Evolutionary conservation across 2,329 filamentous ascomycete species (phyloP).

Genomic region (Rutstroemia sp.): DNA sequence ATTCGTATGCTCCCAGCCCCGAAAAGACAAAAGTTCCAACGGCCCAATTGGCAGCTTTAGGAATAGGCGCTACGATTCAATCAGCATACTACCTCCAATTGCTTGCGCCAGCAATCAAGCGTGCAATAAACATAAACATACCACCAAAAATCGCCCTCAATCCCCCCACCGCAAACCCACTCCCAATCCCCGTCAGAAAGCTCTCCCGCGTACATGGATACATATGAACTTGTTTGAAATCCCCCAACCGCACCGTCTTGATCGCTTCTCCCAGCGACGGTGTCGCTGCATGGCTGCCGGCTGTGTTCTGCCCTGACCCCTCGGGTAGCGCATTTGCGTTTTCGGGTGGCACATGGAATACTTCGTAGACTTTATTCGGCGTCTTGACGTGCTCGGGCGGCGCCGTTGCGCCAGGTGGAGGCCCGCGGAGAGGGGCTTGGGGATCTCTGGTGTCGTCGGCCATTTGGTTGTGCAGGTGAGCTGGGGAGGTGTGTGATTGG

Average conservation of each 20-base stretch:
- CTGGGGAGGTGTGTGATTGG: neutral
- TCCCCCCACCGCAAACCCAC: slow-evolving; percentile 69
- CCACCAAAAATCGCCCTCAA: slow-evolving; percentile 68
- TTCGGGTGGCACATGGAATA: slow-evolving; percentile 29
- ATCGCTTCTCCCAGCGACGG: slow-evolving; percentile 55
- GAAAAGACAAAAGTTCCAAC: slow-evolving; percentile 67
- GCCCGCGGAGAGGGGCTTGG: slow-evolving; percentile 21
- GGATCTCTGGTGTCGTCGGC: slow-evolving; percentile 31
- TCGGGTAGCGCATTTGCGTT: slow-evolving; percentile 28
- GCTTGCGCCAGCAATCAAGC: neutral
- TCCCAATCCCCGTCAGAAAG: slow-evolving; percentile 73
- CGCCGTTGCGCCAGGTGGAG: slow-evolving; percentile 31
- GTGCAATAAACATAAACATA: slow-evolving; percentile 33
- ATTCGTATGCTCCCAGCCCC: slow-evolving; percentile 72
- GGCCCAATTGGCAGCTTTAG: slow-evolving; percentile 74
- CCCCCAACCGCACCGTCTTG: slow-evolving; percentile 57
- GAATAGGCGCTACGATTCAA: slow-evolving; percentile 43
- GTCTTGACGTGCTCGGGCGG: slow-evolving; percentile 30
- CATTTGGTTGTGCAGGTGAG: slow-evolving; percentile 20
- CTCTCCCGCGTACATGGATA: slow-evolving; percentile 79
- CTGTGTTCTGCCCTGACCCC: slow-evolving; percentile 30
- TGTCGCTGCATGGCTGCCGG: slow-evolving; percentile 18
- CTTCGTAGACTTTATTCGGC: slow-evolving; percentile 34
- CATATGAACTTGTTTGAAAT: slow-evolving; percentile 67
- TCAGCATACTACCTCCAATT: neutral